Base-by-base conservation (phyloP, 2,329 filamentous ascomycete species). In the Phaeomoniella chlamydospora region DNA sequence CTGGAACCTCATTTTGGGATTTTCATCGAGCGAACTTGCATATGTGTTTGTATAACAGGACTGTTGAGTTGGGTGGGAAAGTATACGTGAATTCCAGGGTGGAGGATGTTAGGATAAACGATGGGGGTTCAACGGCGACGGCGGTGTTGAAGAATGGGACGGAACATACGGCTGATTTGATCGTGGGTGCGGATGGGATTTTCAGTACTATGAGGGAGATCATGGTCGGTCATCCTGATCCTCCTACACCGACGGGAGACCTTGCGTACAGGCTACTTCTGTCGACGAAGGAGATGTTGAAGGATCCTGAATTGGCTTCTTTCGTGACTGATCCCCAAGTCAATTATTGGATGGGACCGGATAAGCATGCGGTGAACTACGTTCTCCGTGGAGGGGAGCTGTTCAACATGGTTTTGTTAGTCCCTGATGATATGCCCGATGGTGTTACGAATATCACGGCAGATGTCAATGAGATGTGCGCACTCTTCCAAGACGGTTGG, bases 361-460 rank as follows among this genome's bases (percentile, higher is more conserved):
- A 51, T 35, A 50, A 41, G 2, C 51, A 55, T 38, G 49, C 44
- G 2, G 49, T 54, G n/a, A 47, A 48, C 26, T 54, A 54, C 35
- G 51, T 50, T 5, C 38, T 55, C 0, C 41, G 49, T 9, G 46
- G 39, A 29, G 47, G 50, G 15, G 47, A 53, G 33, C 39, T 52
- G 11, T 54, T 50, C 41, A 55, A 54, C 41, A 51, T 54, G 22
- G 77, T 81, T 0, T 54, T 81, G 2, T 55, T 80, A 1, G 67
- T 72, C 6, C 77, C 77, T 0, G 77, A 82, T 46, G 65, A 77
- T 42, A 50, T 80, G 0, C 72, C 72, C 0, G 52, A 59, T 2
- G 63, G 64, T 1, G 67, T 76, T 1, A 61, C 65, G 9, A 65
- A 67, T 18, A 57, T 65, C 36, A 44, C 60, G 1, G 76, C 70